These are phyloP conservation scores for Bisporella sp. DNA, from an alignment of 2,329 filamentous ascomycete species.

Conservation along the genomic window DNA sequence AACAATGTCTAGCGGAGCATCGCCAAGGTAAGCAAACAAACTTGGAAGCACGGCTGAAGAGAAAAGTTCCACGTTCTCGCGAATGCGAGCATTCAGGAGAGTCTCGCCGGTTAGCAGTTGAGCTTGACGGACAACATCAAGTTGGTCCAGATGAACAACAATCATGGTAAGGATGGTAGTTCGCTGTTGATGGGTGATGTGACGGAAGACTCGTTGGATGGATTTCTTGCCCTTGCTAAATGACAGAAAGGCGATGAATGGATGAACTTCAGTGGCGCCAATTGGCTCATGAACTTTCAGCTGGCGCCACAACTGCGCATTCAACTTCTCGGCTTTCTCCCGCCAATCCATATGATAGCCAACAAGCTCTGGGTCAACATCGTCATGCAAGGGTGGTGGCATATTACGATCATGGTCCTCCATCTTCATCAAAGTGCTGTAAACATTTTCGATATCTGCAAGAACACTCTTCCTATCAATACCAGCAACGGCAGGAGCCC, in stretches of 20 bases:
- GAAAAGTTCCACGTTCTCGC: constrained; percentile 91
- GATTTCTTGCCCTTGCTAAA: constrained; percentile 95
- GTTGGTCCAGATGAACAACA: constrained; percentile 81
- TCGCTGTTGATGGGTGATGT: constrained; percentile 86
- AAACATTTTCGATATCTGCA: constrained; percentile 82
- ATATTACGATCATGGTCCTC: constrained; percentile 86
- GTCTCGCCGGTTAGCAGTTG: constrained; percentile 67
- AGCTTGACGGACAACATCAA: constrained; percentile 82
- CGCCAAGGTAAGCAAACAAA: constrained; percentile 82
- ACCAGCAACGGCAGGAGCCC: constrained; percentile 42
- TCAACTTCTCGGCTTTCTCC: constrained; percentile 62
- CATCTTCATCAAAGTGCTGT: constrained; percentile 82
- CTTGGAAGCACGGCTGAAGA: constrained; percentile 81
- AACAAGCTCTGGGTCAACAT: constrained; percentile 59
- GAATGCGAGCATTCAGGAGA: constrained; percentile 66
- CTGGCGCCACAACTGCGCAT: constrained; percentile 73
- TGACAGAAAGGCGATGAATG: constrained; percentile 92
- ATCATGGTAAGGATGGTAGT: constrained; percentile 96
- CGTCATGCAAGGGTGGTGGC: constrained; percentile 56
- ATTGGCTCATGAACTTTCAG: constrained; percentile 94
- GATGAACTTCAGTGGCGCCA: constrained; percentile 68
- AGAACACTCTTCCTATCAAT: constrained; percentile 78
- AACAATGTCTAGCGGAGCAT: constrained; percentile 85
- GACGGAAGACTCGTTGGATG: constrained; percentile 88
- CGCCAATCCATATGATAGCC: constrained; percentile 76